phyloP scores from a whole-genome alignment of 257 asterid genomes.

The Solanum clarkiae region DNA sequence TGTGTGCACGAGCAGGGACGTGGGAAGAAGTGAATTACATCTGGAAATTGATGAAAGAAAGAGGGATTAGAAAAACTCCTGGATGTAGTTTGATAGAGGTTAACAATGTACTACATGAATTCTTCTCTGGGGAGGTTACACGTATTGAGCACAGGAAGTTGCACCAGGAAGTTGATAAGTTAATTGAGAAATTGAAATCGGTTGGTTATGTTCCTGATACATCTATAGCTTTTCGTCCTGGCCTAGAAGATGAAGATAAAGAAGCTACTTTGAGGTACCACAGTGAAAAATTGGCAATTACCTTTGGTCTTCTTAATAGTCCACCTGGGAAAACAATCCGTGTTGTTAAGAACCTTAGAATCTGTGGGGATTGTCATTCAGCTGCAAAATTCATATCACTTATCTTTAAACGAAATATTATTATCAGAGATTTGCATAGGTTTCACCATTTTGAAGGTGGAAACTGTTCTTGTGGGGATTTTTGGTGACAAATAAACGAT shows the following conservation, averaged over 20 bases:
- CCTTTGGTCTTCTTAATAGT: conserved; percentile 22
- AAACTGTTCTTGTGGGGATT: conserved; percentile 32
- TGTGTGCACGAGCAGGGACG: conserved; percentile 26
- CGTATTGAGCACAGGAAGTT: conserved; percentile 14
- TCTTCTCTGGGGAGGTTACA: conserved; percentile 30
- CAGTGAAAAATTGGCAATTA: conserved; percentile 32
- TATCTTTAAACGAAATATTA: conserved; percentile 7
- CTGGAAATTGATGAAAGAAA: conserved; percentile 17
- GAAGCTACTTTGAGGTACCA: conserved; percentile 22
- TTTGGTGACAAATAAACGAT: conserved; percentile 10
- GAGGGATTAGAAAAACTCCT: conserved; percentile 11
- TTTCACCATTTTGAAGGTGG: conserved; percentile 32
- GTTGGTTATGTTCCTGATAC: conserved; percentile 25
- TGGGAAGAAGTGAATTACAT: conserved; percentile 14
- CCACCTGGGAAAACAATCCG: conserved; percentile 21
- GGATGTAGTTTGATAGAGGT: conserved; percentile 29
- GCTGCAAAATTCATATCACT: conserved; percentile 23
- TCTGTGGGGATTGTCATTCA: conserved; percentile 30
- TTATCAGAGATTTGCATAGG: conserved; percentile 27
- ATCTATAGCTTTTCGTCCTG: conserved; percentile 13
- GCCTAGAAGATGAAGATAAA: conserved; percentile 17
- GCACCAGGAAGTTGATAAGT: conserved; percentile 17
- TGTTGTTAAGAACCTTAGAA: conserved; percentile 20
- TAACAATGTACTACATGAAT: conserved; percentile 17
- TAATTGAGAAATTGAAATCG: conserved; percentile 12